Base-by-base conservation (phyloP, 208 protist genomes). In the Perkinsela sp. region DNA sequence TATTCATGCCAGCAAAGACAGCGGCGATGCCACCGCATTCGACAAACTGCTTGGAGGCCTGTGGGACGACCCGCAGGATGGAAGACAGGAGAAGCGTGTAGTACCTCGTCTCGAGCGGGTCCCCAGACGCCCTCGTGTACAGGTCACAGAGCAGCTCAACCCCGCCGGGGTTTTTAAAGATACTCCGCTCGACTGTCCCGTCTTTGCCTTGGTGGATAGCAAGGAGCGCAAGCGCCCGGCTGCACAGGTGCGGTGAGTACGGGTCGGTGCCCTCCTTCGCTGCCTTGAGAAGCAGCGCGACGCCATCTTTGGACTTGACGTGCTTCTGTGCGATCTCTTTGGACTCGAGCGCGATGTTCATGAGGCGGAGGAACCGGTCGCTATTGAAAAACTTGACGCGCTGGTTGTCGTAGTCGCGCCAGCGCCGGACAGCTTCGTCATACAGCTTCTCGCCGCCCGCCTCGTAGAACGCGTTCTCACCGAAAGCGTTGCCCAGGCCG, bases 31-130 rank as follows among this genome's bases (percentile, higher is more conserved):
- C 83, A 15, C 78, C 76, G 1, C 78, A 80, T 28, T 89, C 82
- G 29, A 89, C 32, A 69, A 89, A 89, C 75, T 88, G 81, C 71
- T 76, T 78, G 28, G 76, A 80, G 72, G 87, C 83, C 68, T 79
- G 76, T 0, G 86, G 86, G 71, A 83, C 88, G 69, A 86, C 82
- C 1, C 86, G 77, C 73, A 91, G 71, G n/a, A 91, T 77, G 28
- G 86, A 91, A 1, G 83, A 89, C 32, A 91, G 75, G 0, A 91
- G 32, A 48, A 91, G 69, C 0, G 86, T 91, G 29, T 80, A 75
- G 76, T 78, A 89, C 48, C 86, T 81, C 0, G 86, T 89, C 75
- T 91, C 86, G 1, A 81, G 85, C 6, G 86, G 86, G 71, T 91
- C 86, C 29, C 83, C 86, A 29, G 80, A 78, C 71, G 81, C 83